Conservation (phyloP, 345 rosid genomes). For the Aquilaria sinensis region DNA sequence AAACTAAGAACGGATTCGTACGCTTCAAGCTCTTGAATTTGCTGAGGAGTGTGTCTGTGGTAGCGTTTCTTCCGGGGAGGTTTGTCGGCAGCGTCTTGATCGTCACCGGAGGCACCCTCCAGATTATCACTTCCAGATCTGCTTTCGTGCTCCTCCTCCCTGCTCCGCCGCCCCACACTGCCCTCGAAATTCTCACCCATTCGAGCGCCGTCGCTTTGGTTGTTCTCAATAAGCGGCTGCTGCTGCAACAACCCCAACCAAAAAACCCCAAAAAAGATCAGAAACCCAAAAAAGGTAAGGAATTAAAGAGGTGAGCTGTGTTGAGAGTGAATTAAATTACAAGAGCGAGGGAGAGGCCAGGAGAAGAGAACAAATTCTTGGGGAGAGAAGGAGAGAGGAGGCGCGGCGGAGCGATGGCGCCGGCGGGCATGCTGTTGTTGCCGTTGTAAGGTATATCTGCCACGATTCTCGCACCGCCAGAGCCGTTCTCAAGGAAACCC, state of each 20-base stretch:
- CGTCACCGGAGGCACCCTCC: constrained; percentile 55
- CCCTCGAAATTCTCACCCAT: constrained; percentile 43
- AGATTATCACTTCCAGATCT: constrained; percentile 51
- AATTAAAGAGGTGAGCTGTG: not conserved
- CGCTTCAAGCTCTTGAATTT: constrained; percentile 80
- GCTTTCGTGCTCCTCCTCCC: constrained; percentile 50
- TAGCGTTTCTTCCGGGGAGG: constrained; percentile 49
- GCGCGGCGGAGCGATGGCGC: constrained; percentile 50
- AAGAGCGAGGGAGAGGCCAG: constrained; percentile 79
- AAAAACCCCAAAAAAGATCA: not conserved
- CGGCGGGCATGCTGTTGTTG: constrained; percentile 39
- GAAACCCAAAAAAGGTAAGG: not conserved
- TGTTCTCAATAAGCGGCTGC: too few species aligned
- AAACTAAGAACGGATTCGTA: constrained; percentile 15
- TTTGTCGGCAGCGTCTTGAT: constrained; percentile 33
- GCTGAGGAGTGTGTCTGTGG: constrained; percentile 65
- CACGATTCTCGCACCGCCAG: constrained; percentile 42
- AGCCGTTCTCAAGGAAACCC: constrained; percentile 53
- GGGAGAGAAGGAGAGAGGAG: constrained; percentile 40
- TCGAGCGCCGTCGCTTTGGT: constrained; percentile 27
- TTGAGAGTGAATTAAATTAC: constrained; percentile 20
- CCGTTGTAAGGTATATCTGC: constrained; percentile 33
- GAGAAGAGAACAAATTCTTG: constrained; percentile 64
- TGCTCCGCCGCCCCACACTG: constrained; percentile 24
- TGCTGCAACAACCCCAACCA: too few species aligned